phyloP scores from a whole-genome alignment of 805 yeast genomes.

The Metschnikowia lachancei region DNA sequence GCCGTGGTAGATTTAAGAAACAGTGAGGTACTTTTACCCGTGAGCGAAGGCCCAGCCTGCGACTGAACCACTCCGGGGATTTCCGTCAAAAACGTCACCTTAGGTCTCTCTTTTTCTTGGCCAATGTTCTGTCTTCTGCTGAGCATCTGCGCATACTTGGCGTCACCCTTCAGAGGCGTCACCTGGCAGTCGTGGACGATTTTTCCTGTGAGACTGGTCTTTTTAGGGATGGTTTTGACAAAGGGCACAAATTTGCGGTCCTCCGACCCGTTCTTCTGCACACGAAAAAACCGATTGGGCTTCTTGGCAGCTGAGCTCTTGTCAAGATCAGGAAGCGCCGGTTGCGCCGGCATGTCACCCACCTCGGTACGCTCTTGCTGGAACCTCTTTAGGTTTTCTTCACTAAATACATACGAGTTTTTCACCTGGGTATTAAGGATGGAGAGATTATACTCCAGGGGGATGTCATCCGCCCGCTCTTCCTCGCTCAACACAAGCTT shows the following conservation, averaged over 20 bases:
- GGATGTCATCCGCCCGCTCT: conserved; percentile 47
- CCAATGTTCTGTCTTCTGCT: conserved; percentile 44
- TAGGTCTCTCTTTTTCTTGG: conserved; percentile 49
- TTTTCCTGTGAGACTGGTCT: conserved; percentile 81
- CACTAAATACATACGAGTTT: conserved; percentile 85
- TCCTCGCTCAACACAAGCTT: conserved; percentile 50
- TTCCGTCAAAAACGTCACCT: conserved; percentile 69
- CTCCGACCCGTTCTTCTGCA: conserved; percentile 30
- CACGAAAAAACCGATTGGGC: conserved; percentile 25
- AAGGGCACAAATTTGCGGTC: conserved; percentile 61
- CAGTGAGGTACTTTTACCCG: conserved; percentile 61
- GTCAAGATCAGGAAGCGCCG: conserved; percentile 39
- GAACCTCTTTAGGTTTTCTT: conserved; percentile 51
- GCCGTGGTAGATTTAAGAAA: conserved; percentile 53
- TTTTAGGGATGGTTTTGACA: conserved; percentile 84
- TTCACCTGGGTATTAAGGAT: conserved; percentile 76
- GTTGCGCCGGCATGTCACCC: conserved; percentile 52
- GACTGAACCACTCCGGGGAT: conserved; percentile 87
- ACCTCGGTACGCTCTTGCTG: conserved; percentile 49
- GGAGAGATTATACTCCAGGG: conserved; percentile 79
- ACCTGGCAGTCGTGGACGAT: conserved; percentile 90
- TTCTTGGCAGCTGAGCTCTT: conserved; percentile 17
- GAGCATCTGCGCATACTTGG: conserved; percentile 64
- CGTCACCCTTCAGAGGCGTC: conserved; percentile 72
- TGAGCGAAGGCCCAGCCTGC: conserved; percentile 80